Evolutionary conservation across 2,329 filamentous ascomycete genomes (phyloP), one percentile per base, ranked within the genome.

Genomic region (Venturia effusa): DNA sequence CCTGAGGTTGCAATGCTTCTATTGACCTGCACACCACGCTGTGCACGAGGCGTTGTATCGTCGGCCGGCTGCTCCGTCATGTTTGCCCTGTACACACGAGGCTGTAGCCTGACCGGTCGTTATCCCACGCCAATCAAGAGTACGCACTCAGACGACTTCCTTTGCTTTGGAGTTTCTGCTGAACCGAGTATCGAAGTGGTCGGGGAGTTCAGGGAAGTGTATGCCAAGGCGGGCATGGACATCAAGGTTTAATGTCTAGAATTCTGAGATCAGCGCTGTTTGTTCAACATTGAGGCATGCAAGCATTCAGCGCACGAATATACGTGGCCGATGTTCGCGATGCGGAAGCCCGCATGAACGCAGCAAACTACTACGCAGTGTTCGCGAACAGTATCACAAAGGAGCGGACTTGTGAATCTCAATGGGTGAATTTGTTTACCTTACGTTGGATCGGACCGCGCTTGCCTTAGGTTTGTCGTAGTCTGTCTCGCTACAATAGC

Each of bases 241-340:
- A 57, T 57, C 30, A 57, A 57, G 30, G 57, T 34, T 41, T 27
- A 43, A 43, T 40, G 40, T 60, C 40, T 27, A 60, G 34, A 40
- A 60, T 41, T 32, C 40, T 40, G 34, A 43, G 59, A 43, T 60
- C 59, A 60, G 59, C 59, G 40, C n/a, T 60, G 59, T 60, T 60
- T 60, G 19, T 60, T 43, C 34, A 41, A 43, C 51, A 34, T 57
- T n/a, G 30, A 32, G 51, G 30, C 51, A 57, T 60, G 59, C 37
- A 60, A 37, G 13, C 57, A 4, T 57, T 57, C 51, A 34, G 24
- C 7, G 40, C 34, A 24, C 43, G n/a, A 24, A 60, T 30, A 32
- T 60, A 60, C 57, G 59, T 60, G 59, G 30, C 40, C 59, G 59
- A 60, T 27, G 57, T 10, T 39, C 22, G 32, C 57, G 39, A 41